Evolutionary conservation across 2,329 filamentous ascomycete genomes (phyloP), one percentile per base, ranked within the genome.

Genomic region (Fusarium globosum): DNA sequence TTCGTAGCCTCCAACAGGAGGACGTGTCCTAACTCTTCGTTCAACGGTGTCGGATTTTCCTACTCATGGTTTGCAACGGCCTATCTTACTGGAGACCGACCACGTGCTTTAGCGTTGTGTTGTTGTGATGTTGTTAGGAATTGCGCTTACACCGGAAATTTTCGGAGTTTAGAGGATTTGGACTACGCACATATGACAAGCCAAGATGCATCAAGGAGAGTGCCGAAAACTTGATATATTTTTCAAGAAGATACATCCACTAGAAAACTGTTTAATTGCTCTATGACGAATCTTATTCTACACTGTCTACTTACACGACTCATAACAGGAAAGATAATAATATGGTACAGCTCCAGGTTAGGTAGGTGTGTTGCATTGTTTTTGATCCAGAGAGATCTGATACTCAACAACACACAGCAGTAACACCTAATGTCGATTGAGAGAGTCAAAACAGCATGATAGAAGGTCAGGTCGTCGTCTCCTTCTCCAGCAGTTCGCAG

Each of bases 41-140:
- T 53, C 62, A 60, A 49, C 41, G 41, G 20, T 60, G 57, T 72
- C 42, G 48, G n/a, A 46, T 46, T 23, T 28, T 21, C 28, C 42
- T 61, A n/a, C 41, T 55, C 21, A 61, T 72, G 64, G 49, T 53
- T 51, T 72, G 59, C n/a, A 45, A 49, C 66, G 52, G 66, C 58
- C 36, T 63, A 52, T 61, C 48, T 28, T 42, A 35, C 33, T 61
- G 13, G 20, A 46, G 33, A 39, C 62, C 35, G 63, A 60, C 62
- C 72, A 75, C 66, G 73, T 75, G 73, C 60, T 69, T 49, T 49
- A 46, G 45, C 58, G 28, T 46, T 59, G 42, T 57, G 30, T 20
- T 55, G 49, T 45, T 46, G 6, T 52, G 55, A 38, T 65, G 43
- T 46, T 68, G n/a, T 33, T 33, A 28, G 36, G 33, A 35, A 49